Evolutionary conservation across 177 flowering plant species (phyloP).

Genomic region (Tripterygium wilfordii): DNA sequence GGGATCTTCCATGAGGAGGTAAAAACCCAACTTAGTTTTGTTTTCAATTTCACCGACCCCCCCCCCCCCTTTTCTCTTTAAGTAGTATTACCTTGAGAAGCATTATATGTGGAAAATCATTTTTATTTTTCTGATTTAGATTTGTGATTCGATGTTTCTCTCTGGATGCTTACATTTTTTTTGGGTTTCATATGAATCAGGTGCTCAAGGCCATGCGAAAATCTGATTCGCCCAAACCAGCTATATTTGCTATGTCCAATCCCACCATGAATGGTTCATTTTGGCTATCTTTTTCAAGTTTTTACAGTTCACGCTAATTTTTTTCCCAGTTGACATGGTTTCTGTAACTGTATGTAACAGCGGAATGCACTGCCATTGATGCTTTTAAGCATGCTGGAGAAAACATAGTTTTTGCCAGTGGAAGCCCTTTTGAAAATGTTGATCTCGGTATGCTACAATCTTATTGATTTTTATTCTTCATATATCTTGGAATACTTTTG

Average conservation of each 20-base stretch:
- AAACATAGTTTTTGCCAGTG: conserved; percentile 90
- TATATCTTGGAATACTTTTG: conserved; percentile 7
- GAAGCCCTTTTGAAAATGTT: conserved; percentile 90
- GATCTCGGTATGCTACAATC: conserved; percentile 56
- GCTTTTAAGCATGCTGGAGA: conserved; percentile 95
- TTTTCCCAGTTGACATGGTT: not conserved
- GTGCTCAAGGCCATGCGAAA: conserved; percentile 86
- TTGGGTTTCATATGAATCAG: conserved; percentile 30
- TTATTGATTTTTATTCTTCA: not conserved
- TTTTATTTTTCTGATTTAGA: too few species aligned
- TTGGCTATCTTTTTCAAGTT: not conserved
- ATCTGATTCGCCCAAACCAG: conserved; percentile 82
- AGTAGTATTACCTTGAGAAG: too few species aligned
- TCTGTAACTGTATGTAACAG: conserved; percentile 30
- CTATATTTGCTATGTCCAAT: conserved; percentile 97
- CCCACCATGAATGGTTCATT: conserved; percentile 84
- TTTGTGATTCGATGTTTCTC: too few species aligned
- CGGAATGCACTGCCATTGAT: conserved; percentile 93
- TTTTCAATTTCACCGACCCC: not conserved
- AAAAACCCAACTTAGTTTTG: not conserved
- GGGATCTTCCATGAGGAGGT: conserved; percentile 38
- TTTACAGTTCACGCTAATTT: not conserved
- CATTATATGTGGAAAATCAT: too few species aligned
- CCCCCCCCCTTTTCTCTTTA: not conserved
- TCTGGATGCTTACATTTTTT: conserved; percentile 7